Percentiles rank a stretch among this genome's conserved stretches.
These are phyloP conservation scores for Cynanchum wilfordii DNA, from an alignment of 257 asterid genomes.

Conservation along the genomic window DNA sequence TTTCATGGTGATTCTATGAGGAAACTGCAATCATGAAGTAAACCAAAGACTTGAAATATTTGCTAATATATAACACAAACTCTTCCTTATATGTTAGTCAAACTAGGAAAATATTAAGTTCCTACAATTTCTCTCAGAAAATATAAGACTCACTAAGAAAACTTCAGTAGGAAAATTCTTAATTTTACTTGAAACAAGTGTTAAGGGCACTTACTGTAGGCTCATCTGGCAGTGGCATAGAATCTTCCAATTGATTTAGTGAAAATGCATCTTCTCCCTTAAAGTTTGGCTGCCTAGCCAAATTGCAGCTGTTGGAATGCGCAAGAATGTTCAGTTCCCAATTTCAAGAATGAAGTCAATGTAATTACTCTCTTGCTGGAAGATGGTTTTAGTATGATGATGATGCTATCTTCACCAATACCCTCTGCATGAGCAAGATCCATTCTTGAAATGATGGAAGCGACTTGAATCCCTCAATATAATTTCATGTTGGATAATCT, in stretches of 20 bases:
- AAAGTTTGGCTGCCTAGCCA: slow-evolving; percentile 31
- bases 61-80: too few species aligned
- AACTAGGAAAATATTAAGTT: neutral
- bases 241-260: slow-evolving; percentile 32
- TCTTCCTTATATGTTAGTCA: neutral
- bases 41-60: neutral
- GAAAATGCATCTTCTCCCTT: slow-evolving; percentile 45
- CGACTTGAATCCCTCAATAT: slow-evolving; percentile 86
- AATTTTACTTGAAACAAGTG: slow-evolving; percentile 4
- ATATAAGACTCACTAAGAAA: neutral
- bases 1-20: neutral
- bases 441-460: slow-evolving; percentile 84
- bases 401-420: slow-evolving; percentile 52
- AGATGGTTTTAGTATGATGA: neutral
- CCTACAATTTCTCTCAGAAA: neutral
- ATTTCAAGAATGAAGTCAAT: neutral
- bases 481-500: slow-evolving; percentile 65
- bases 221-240: slow-evolving; percentile 23
- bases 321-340: neutral
- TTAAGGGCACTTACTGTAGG: slow-evolving; percentile 34
- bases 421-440: slow-evolving; percentile 85
- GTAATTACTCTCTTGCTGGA: neutral
- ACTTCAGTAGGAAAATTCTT: neutral
- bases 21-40: neutral
- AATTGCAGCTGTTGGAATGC: slow-evolving; percentile 39